Evolutionary conservation across 768 basidiomycete species (phyloP).

Genomic region (Russula lepida): DNA sequence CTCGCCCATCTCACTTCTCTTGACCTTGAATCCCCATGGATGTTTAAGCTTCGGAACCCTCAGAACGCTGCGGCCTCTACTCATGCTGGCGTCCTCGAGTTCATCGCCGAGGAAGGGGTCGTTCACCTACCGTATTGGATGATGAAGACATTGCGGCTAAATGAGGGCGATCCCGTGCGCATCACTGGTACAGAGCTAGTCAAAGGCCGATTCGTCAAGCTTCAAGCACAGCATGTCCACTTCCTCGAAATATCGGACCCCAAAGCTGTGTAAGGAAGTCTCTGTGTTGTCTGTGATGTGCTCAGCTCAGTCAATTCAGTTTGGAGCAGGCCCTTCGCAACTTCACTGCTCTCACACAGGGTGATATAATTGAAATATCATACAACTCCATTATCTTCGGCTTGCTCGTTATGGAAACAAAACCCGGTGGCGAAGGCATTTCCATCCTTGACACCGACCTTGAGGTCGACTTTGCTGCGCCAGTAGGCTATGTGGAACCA

Average conservation of each 20-base stretch:
- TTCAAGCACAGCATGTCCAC: constrained; percentile 91
- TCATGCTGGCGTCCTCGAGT: constrained; percentile 96
- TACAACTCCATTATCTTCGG: constrained; percentile 96
- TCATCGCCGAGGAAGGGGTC: constrained; percentile 93
- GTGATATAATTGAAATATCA: constrained; percentile 96
- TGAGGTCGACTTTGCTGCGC: constrained; percentile 94
- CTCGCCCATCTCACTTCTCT: constrained; percentile 80
- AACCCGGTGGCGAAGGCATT: constrained; percentile 82
- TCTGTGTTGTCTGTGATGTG: not conserved
- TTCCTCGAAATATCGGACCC: constrained; percentile 97
- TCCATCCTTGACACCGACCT: constrained; percentile 91
- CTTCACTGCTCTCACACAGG: constrained; percentile 85
- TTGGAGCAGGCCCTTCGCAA: constrained; percentile 93
- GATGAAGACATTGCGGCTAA: constrained; percentile 93
- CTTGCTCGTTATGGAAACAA: constrained; percentile 90
- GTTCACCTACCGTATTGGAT: constrained; percentile 98
- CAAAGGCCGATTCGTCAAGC: constrained; percentile 93
- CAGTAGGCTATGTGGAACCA: constrained; percentile 91
- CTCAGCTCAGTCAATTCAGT: constrained; percentile 32
- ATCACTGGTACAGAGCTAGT: constrained; percentile 81
- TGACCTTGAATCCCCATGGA: constrained; percentile 90
- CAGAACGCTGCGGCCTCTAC: constrained; percentile 75
- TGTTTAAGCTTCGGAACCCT: constrained; percentile 93
- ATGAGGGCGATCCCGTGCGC: constrained; percentile 92
- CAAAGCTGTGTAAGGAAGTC: constrained; percentile 80